Base-by-base conservation (phyloP, 2,329 filamentous ascomycete species). In the Cladosporium velox region DNA sequence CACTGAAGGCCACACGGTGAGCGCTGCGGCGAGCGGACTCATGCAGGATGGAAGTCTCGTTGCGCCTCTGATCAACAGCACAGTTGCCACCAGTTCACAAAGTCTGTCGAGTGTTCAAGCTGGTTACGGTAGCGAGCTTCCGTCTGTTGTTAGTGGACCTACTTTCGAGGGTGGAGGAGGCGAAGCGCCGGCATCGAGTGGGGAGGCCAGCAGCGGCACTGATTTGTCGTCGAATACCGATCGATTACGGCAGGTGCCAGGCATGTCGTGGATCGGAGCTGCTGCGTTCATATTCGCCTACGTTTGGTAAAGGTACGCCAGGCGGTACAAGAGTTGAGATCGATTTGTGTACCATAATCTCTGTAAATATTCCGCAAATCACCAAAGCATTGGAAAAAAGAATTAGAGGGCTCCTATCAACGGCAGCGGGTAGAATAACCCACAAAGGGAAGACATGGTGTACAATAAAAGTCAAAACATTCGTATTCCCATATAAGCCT, bases 401-500 rank as follows among this genome's bases (percentile, higher is more conserved):
- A 47, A 21, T 3, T 8, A 21, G 18, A 47, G 41, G n/a, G n/a
- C n/a, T 47, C 41, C 41, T 7, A 18, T 47, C n/a, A 21, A 47
- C 8, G n/a, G n/a, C 8, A 47, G 8, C 8, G 10, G 8, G 10
- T n/a, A 12, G n/a, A 5, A 8, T 10, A 7, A 47, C 41, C n/a
- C 2, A 4, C 41, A 47, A 47, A 3, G 10, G 8, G 41, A 24
- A 24, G 41, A 47, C 41, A 47, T 3, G 4, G n/a, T 11, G 41
- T 47, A 47, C n/a, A 47, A n/a, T 47, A 47, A 47, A 47, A 47
- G 7, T 24, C 24, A 44, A 55, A 64, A 64, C 34, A 59, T 55
- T 64, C 61, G 41, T 64, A 64, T 64, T 64, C 61, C 61, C 61
- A 44, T 64, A 55, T 64, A 64, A 51, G 32, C 61, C 51, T 54